Percentiles rank a stretch among this genome's conserved stretches.
Conservation (phyloP, 495 filamentous ascomycete genomes). For the Talaromyces borbonicus region DNA sequence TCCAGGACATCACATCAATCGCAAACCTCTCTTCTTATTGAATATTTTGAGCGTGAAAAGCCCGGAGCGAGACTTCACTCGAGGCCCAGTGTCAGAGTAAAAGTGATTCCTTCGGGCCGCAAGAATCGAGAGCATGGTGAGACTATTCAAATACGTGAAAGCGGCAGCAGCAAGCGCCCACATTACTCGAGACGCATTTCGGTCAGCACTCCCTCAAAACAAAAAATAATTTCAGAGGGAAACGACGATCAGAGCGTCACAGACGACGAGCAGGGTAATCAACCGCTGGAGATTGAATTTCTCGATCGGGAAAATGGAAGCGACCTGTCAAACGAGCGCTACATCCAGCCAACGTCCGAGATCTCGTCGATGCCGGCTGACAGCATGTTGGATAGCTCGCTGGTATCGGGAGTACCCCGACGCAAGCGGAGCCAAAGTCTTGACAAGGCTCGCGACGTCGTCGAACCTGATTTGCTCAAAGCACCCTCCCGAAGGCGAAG, state of each 20-base stretch:
- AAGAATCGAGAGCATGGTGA: constrained; percentile 51
- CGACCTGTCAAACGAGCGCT: constrained; percentile 51
- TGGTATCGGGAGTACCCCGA: constrained; percentile 31
- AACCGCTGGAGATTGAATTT: constrained; percentile 80
- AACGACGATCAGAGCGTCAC: constrained; percentile 48
- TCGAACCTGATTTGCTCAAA: constrained; percentile 49
- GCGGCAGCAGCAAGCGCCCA: constrained; percentile 52
- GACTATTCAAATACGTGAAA: constrained; percentile 74
- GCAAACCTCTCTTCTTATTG: constrained; percentile 90
- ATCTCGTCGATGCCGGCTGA: constrained; percentile 87
- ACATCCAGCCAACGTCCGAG: constrained; percentile 58
- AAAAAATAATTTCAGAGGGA: constrained; percentile 39
- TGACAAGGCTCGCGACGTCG: constrained; percentile 35
- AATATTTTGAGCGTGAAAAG: constrained; percentile 93
- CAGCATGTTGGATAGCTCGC: constrained; percentile 70
- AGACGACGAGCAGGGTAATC: constrained; percentile 65
- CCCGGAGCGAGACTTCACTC: constrained; percentile 44
- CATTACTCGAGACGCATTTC: constrained; percentile 58
- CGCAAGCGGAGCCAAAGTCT: constrained; percentile 50
- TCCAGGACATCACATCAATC: constrained; percentile 49
- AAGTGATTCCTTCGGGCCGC: constrained; percentile 73
- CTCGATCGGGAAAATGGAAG: constrained; percentile 46
- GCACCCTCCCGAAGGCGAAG: constrained; percentile 55
- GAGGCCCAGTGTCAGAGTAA: constrained; percentile 87
- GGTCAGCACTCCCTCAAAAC: constrained; percentile 41